Evolutionary conservation across 2,329 filamentous ascomycete species (phyloP), one percentile per base, ranked within the genome.

Genomic region (Amauroascus niger): DNA sequence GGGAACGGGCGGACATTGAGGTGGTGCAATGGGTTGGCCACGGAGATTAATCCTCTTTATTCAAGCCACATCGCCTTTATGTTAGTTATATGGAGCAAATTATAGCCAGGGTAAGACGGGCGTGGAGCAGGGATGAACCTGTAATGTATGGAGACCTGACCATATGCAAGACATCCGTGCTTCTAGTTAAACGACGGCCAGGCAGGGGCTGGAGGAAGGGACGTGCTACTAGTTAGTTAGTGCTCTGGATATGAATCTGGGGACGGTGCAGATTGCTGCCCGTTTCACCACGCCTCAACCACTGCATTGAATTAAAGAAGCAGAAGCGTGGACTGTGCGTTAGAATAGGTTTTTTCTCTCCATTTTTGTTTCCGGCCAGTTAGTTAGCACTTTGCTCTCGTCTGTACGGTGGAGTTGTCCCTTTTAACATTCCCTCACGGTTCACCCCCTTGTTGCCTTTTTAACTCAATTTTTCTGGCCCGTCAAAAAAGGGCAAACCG

Each of bases 121-220:
- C 44, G 33, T 48, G 45, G 32, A 18, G 24, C 45, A 48, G 32
- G 45, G 45, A 48, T 48, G 24, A 30, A 45, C 24, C 24, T 30
- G 41, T 30, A 6, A 40, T 40, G 45, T 37, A 37, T 32, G 35
- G 35, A 41, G 35, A 40, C 47, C 47, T 49, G 22, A 39, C 47
- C 47, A 49, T 49, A 49, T 49, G 47, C 46, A 49, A 49, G 46
- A 37, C 46, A 49, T 41, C 32, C 32, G 46, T 49, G 45, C 28
- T 37, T 33, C n/a, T n/a, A n/a, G 24, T 26, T 49, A 49, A 49
- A 49, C 47, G 18, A 37, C 24, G 18, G 3, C 33, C 13, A 18
- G 35, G 35, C 47, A 49, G 47, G 47, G 47, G 33, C 16, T 6
- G n/a, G 16, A 20, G 18, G 20, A 18, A 24, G 20, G 39, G 20